These are phyloP conservation scores for Agarophyton chilense DNA, from an alignment of 23 red algal genomes.

Conservation along the genomic window DNA sequence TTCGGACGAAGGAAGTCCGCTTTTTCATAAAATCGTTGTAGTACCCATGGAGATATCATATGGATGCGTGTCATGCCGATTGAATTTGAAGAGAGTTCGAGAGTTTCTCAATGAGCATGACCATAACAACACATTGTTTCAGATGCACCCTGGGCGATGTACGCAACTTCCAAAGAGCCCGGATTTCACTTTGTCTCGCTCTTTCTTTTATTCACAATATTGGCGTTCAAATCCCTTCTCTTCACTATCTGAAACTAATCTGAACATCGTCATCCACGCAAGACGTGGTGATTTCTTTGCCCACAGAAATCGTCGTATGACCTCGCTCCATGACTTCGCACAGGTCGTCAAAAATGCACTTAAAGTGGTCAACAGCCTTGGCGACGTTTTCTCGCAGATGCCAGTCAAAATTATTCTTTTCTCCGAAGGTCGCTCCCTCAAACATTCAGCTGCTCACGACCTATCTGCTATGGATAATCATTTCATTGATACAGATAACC, in stretches of 20 bases:
- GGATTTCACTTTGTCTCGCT: conserved; percentile 34
- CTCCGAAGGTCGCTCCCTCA: neutral
- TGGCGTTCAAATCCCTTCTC: neutral
- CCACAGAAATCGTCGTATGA: conserved; percentile 13
- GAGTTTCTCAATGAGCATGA: conserved; percentile 2
- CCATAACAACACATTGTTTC: conserved; percentile 43
- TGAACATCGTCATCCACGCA: conserved; percentile 44
- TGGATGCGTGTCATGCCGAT: conserved; percentile 30
- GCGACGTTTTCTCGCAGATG: conserved; percentile 30
- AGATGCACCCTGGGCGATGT: conserved; percentile 36
- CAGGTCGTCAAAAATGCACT: neutral
- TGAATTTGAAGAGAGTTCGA: conserved; percentile 4
- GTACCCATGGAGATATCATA: conserved; percentile 31
- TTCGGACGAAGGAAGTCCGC: neutral
- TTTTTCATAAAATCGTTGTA: neutral
- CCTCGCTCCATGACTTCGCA: neutral
- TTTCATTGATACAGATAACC: conserved; percentile 32
- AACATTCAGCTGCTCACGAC: neutral
- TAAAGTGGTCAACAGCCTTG: neutral
- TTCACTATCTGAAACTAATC: conserved; percentile 9
- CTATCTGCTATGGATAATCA: conserved; percentile 15
- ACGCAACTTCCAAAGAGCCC: conserved; percentile 23
- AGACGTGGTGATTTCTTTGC: conserved; percentile 34
- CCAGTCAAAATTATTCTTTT: conserved; percentile 25
- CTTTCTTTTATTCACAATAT: conserved; percentile 42